A percentile compares a stretch with the other conserved stretches of the same genome.
Evolutionary conservation across 208 protist species (phyloP).

Genomic region (Trichomonas tenax): DNA sequence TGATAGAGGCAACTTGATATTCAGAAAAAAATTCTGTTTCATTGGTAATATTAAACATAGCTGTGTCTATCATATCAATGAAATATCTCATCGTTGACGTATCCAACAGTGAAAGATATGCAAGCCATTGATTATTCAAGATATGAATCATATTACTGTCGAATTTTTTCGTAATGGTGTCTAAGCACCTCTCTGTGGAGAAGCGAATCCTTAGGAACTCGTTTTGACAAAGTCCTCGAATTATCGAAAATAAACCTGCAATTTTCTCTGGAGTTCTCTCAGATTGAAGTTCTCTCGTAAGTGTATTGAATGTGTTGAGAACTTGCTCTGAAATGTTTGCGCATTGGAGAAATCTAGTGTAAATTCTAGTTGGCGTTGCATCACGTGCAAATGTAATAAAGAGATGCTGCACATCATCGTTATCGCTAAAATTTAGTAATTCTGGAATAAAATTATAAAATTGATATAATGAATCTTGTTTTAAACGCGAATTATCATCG

Average conservation of each 20-base stretch:
- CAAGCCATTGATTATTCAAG: not conserved
- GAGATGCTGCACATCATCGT: not conserved
- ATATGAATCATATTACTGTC: not conserved
- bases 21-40: not conserved
- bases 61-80: not conserved
- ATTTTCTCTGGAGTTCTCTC: not conserved
- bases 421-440: not conserved
- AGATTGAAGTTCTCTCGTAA: not conserved
- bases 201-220: not conserved
- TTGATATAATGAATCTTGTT: not conserved
- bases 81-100: not conserved
- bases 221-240: not conserved
- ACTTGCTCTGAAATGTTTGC: not conserved
- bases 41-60: not conserved
- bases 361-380: not conserved
- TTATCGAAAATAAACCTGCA: not conserved
- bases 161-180: not conserved
- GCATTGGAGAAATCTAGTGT: not conserved
- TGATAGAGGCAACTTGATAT: not conserved
- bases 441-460: not conserved
- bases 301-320: not conserved
- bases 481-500: not conserved
- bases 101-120: not conserved
- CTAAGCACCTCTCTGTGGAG: not conserved
- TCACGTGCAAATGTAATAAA: not conserved